phyloP scores from a whole-genome alignment of 2,329 filamentous ascomycete genomes.

The Arthroderma uncinatum region DNA sequence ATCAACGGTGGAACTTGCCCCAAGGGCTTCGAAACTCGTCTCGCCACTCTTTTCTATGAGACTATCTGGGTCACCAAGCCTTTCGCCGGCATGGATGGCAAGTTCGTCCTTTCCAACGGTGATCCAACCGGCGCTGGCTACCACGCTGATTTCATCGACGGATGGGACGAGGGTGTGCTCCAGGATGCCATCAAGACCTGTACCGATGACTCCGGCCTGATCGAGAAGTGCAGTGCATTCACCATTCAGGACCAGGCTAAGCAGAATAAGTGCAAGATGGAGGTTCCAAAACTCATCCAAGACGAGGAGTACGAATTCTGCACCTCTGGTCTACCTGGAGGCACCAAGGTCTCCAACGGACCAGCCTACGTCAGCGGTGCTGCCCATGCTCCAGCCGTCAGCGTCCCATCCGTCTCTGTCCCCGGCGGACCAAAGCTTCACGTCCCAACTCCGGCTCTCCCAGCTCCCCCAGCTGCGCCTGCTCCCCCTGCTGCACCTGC shows the following conservation, averaged over 20 bases:
- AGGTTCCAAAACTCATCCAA: constrained; percentile 41
- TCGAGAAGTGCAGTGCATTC: constrained; percentile 68
- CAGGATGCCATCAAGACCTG: constrained; percentile 63
- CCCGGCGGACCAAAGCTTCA: not conserved
- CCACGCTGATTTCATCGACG: constrained; percentile 68
- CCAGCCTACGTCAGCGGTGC: constrained; percentile 28
- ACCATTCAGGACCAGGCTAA: constrained; percentile 49
- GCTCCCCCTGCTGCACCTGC: not conserved
- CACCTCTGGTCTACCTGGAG: constrained; percentile 54
- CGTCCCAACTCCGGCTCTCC: not conserved
- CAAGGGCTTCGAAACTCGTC: constrained; percentile 51
- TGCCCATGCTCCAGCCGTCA: not conserved
- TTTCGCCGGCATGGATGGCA: constrained; percentile 52
- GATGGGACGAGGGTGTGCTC: constrained; percentile 61
- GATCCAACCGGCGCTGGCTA: constrained; percentile 67
- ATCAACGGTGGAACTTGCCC: constrained; percentile 72
- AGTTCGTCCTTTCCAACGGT: constrained; percentile 67
- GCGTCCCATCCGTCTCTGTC: not conserved
- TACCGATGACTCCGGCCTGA: constrained; percentile 56
- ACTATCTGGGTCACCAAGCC: constrained; percentile 66
- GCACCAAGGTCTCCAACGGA: constrained; percentile 40
- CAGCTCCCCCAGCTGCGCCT: not conserved
- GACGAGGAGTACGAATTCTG: constrained; percentile 50
- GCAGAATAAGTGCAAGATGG: constrained; percentile 51
- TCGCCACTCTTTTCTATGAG: constrained; percentile 72